Evolutionary conservation across 805 yeast genomes (phyloP), one percentile per base, ranked within the genome.

Genomic region (Candida tallmaniae): DNA sequence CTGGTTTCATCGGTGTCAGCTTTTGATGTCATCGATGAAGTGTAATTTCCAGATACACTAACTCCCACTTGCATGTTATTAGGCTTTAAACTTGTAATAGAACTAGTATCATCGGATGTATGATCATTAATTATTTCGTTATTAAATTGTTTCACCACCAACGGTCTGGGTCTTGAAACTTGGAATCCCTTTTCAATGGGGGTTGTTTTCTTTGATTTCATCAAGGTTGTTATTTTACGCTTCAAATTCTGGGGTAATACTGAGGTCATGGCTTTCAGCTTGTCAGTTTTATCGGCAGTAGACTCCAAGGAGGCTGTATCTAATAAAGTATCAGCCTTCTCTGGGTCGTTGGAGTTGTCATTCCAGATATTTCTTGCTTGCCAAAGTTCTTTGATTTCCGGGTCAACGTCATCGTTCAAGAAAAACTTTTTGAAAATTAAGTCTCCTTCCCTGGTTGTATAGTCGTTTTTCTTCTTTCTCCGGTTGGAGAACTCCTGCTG

Each of bases 361-460:
- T 31, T 25, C 44, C 52, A 38, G 13, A 35, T 32, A n/a, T 40
- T 55, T 57, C 80, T 60, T 3, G 68, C 60, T 20, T 68, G 74
- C 80, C 80, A 74, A 25, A 74, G 54, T 12, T 60, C 62, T 42
- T 63, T 65, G 31, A 74, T 68, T 41, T 73, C 80, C 0, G 74
- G 73, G 46, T 74, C 80, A 20, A 73, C 71, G 11, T 57, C 57
- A 14, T 58, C 58, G 36, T 69, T 58, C 13, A 50, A 47, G 29
- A 62, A 58, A 41, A 56, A 64, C 30, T 65, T 65, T 27, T 62
- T 58, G 46, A 60, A 71, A 38, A 75, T 74, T 21, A 65, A 44
- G 49, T 79, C 85, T 1, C 76, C 79, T 48, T 79, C 85, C 39
- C 85, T 59, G 2, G 72, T 70, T 0, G 80, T 70, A 51, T 78